Evolutionary conservation across 345 rosid genomes (phyloP), one percentile per base, ranked within the genome.

Genomic region (Clarkia xantiana): DNA sequence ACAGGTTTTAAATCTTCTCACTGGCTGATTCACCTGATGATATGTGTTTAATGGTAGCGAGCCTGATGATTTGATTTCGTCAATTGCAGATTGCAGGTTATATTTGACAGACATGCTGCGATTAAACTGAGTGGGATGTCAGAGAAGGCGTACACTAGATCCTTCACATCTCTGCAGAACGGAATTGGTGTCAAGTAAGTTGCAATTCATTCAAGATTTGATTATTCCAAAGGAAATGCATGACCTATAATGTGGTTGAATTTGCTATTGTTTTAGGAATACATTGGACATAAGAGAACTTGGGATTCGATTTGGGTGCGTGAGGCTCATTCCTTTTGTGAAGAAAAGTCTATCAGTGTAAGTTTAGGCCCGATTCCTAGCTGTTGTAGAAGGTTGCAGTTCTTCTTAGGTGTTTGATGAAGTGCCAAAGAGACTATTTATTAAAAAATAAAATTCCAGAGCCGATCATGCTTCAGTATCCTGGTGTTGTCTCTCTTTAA

Each of bases 241-340:
- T 44, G 18, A n/a, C 18, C 10, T 6, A 10, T 14, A 48, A 20
- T 18, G 45, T 25, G 2, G 19, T 1, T 6, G 11, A 40, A 18
- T 34, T 38, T 38, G 18, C 34, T 42, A 10, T 10, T 40, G 8
- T 20, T 64, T 51, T 46, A 90, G 97, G 77, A 70, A 69, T 47
- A 78, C 78, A 40, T 54, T 90, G 50, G 93, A 81, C 66, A 42
- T 77, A 2, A 81, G 87, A 55, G 86, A 86, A 55, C 53, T 91
- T 53, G 98, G 84, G 43, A 67, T 91, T 71, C 94, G 74, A 23
- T 91, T 91, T 56, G 98, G 96, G 1, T 91, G 96, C 46, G 76
- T 86, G 16, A 71, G 96, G 72, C 80, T 91, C 18, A 81, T 91
- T 52, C 88, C 86, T 59, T 71, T 76, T 2, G 96, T 84, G 62